Evolutionary conservation across 2,329 filamentous ascomycete species (phyloP).

Genomic region (Coniella lustricola): DNA sequence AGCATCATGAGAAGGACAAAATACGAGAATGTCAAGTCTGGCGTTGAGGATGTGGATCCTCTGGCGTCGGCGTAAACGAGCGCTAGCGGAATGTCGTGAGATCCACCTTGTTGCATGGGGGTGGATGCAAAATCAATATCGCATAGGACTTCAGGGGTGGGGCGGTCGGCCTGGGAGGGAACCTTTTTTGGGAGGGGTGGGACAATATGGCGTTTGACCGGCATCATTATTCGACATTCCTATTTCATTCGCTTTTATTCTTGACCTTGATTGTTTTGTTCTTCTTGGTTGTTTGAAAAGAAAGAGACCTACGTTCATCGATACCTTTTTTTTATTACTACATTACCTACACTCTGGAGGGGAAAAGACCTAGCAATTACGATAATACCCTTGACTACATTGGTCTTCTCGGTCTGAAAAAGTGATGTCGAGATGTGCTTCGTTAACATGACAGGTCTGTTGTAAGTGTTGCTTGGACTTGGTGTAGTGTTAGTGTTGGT

Average conservation of each 20-base stretch:
- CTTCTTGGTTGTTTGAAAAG: conserved; percentile 10
- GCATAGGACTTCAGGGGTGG: conserved; percentile 1
- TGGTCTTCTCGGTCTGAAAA: no score
- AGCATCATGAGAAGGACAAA: conserved; percentile 82
- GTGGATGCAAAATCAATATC: conserved; percentile 3
- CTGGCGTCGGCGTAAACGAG: conserved; percentile 36
- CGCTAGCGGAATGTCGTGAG: conserved; percentile 10
- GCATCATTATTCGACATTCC: background rate
- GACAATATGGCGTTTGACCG: conserved; percentile 9
- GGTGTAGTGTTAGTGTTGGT: no score
- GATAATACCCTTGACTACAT: background rate
- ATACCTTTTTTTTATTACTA: conserved; percentile 18
- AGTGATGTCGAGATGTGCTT: no score
- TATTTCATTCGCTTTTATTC: no score
- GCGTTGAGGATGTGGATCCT: conserved; percentile 62
- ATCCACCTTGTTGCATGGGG: conserved; percentile 1
- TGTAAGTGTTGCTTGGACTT: no score
- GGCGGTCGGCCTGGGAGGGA: conserved; percentile 9
- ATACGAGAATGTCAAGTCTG: conserved; percentile 53
- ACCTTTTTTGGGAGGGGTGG: no score
- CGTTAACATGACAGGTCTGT: no score
- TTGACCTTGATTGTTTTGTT: conserved; percentile 13
- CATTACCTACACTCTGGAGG: no score
- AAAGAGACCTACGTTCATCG: conserved; percentile 11
- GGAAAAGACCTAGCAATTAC: conserved; percentile 11